A percentile compares a stretch with the other conserved stretches of the same genome.
Evolutionary conservation across 2,329 filamentous ascomycete species (phyloP).

Genomic region (Ophiocordyceps camponoti-floridani): DNA sequence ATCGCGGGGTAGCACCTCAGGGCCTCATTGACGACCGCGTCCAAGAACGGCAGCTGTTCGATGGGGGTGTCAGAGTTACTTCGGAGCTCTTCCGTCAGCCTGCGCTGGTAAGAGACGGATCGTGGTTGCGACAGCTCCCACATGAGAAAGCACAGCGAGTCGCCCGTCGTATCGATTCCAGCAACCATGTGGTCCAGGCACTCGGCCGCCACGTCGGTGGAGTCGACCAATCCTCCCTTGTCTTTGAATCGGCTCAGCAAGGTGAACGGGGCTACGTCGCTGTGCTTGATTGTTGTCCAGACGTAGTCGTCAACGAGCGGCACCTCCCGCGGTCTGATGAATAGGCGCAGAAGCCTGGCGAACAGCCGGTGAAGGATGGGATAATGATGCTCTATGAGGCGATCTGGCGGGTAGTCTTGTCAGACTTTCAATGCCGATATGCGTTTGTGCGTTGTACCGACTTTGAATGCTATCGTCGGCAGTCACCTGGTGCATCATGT

Average conservation of each 20-base stretch:
- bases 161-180: slow-evolving; percentile 55
- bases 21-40: slow-evolving; percentile 44
- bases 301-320: slow-evolving; percentile 43
- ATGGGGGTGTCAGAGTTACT: slow-evolving; percentile 18
- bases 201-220: slow-evolving; percentile 43
- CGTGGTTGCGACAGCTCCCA: slow-evolving; percentile 48
- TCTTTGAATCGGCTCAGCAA: slow-evolving; percentile 40
- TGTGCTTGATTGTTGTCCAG: slow-evolving; percentile 27
- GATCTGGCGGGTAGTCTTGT: slow-evolving; percentile 22
- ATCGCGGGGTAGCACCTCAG: slow-evolving; percentile 46
- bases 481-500: slow-evolving; percentile 50
- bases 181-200: slow-evolving; percentile 56
- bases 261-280: slow-evolving; percentile 32
- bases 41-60: slow-evolving; percentile 38
- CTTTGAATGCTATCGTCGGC: slow-evolving; percentile 51
- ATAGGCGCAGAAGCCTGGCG: slow-evolving; percentile 24
- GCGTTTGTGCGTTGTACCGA: slow-evolving; percentile 14
- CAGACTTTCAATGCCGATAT: slow-evolving; percentile 1
- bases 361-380: slow-evolving; percentile 31
- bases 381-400: slow-evolving; percentile 38
- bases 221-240: slow-evolving; percentile 26
- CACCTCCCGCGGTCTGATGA: slow-evolving; percentile 35
- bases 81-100: slow-evolving; percentile 32
- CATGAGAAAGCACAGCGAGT: slow-evolving; percentile 53
- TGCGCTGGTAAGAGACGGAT: slow-evolving; percentile 30